Evolutionary conservation across 345 rosid species (phyloP).

Genomic region (Barbarea vulgaris): DNA sequence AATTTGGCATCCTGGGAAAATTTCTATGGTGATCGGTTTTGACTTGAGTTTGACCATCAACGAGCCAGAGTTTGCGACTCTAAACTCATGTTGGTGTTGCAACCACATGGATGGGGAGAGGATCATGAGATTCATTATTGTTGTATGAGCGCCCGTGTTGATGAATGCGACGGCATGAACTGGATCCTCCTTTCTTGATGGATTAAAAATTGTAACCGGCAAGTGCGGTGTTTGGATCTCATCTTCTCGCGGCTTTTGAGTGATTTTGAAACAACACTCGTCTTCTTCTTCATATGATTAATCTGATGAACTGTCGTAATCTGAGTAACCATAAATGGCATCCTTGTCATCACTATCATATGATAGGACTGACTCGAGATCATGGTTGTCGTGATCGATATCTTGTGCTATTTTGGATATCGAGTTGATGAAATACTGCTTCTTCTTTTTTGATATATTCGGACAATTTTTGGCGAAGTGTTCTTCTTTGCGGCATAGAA

Average conservation of each 20-base stretch:
- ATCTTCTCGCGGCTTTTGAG: neutral
- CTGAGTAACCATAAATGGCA: no score
- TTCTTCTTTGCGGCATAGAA: neutral
- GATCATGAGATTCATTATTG: neutral
- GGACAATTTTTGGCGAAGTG: neutral
- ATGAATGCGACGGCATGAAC: neutral
- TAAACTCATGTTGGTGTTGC: neutral
- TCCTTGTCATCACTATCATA: no score
- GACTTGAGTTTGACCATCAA: neutral
- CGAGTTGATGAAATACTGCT: neutral
- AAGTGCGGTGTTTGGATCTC: neutral
- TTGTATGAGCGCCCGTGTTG: neutral
- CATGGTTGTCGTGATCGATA: no score
- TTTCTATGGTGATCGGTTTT: neutral
- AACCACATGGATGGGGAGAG: neutral
- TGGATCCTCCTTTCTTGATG: neutral
- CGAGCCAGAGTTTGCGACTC: neutral
- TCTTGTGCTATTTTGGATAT: neutral
- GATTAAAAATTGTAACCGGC: neutral
- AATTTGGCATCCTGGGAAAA: neutral
- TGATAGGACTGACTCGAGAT: no score
- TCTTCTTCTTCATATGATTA: neutral
- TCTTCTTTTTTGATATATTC: neutral
- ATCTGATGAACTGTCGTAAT: neutral
- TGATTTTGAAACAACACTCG: neutral